Evolutionary conservation across 345 rosid genomes (phyloP).

Genomic region (Citrus mangshanensis): DNA sequence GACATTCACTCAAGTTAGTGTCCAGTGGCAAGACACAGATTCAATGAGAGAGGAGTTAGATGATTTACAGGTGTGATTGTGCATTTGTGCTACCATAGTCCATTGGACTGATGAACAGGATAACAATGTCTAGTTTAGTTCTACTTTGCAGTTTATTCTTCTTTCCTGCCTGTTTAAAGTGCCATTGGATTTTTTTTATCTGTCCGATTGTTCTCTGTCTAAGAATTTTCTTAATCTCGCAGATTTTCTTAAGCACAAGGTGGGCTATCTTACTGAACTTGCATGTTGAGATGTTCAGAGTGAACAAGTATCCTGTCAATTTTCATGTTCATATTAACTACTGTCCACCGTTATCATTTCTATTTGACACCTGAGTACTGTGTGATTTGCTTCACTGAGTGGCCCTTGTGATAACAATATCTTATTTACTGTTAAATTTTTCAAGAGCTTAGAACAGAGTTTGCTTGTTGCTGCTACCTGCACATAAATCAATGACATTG

Average conservation of each 20-base stretch:
- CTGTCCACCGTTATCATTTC: background rate
- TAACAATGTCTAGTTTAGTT: background rate
- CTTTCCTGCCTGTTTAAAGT: background rate
- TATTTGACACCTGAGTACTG: background rate
- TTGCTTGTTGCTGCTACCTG: background rate
- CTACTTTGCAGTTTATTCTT: conserved; percentile 7
- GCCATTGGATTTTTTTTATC: background rate
- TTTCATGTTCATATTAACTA: conserved; percentile 7
- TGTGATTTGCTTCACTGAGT: background rate
- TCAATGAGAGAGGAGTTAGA: conserved; percentile 98
- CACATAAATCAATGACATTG: background rate
- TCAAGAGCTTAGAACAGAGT: background rate
- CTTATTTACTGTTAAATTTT: background rate
- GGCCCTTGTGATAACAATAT: background rate
- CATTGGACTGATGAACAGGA: background rate
- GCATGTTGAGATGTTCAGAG: conserved; percentile 98
- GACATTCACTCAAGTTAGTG: conserved; percentile 98
- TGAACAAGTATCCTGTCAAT: conserved; percentile 91
- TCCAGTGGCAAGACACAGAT: conserved; percentile 99
- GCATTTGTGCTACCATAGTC: background rate
- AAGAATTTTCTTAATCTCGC: conserved; percentile 22
- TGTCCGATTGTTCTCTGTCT: background rate
- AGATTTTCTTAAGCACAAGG: conserved; percentile 97
- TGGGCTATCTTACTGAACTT: conserved; percentile 97
- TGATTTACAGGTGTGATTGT: conserved; percentile 73